Evolutionary conservation across 805 yeast species (phyloP).

Genomic region (Wickerhamiella domercqiae): DNA sequence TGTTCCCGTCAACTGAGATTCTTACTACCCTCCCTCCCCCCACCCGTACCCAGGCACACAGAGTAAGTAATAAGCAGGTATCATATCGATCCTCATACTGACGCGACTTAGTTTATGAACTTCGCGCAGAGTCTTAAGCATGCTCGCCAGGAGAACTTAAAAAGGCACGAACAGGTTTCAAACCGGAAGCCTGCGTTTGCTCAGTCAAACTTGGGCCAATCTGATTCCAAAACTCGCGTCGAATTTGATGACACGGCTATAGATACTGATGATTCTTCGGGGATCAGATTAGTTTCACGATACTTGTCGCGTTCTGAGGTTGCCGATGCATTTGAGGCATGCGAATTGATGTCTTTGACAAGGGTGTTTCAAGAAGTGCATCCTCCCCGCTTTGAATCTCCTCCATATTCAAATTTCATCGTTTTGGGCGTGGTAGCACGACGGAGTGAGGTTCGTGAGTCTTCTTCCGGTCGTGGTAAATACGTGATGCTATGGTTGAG

Average conservation of each 20-base stretch:
- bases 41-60: too few relatives aligned
- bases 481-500: slow-evolving; percentile 51
- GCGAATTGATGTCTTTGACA: slow-evolving; percentile 8
- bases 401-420: slow-evolving; percentile 59
- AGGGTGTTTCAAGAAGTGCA: slow-evolving; percentile 29
- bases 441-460: slow-evolving; percentile 38
- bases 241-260: background rate
- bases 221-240: background rate
- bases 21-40: too few relatives aligned
- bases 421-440: slow-evolving; percentile 50
- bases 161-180: background rate
- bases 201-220: background rate
- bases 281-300: slow-evolving; percentile 10
- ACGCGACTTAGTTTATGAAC: slow-evolving; percentile 1
- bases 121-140: background rate
- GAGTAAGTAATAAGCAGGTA: too few relatives aligned
- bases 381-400: slow-evolving; percentile 57
- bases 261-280: background rate
- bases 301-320: slow-evolving; percentile 7
- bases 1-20: too few relatives aligned
- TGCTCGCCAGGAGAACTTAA: background rate
- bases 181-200: background rate
- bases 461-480: slow-evolving; percentile 22
- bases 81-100: too few relatives aligned
- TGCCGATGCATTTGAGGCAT: slow-evolving; percentile 8